These are phyloP conservation scores for Bombardia bombarda DNA, from an alignment of 495 filamentous ascomycete species.

Conservation along the genomic window DNA sequence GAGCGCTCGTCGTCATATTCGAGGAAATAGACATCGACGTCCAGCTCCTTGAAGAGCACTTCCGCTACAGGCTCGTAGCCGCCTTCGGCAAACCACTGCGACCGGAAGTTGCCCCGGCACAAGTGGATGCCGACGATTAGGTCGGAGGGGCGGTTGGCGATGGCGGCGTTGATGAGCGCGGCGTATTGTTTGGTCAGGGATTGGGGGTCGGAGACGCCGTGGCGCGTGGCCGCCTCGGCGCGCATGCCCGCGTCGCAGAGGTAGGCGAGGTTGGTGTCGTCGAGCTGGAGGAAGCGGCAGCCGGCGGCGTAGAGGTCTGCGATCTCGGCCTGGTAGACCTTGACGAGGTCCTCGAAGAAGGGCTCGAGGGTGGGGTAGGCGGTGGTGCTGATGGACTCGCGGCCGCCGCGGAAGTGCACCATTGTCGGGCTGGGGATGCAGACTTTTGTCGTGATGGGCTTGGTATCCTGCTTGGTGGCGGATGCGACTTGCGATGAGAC, in stretches of 20 bases:
- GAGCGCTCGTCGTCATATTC: slow-evolving; percentile 62
- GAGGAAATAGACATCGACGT: slow-evolving; percentile 61
- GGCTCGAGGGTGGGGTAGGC: slow-evolving; percentile 51
- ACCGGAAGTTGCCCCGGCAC: slow-evolving; percentile 53
- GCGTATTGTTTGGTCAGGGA: slow-evolving; percentile 53
- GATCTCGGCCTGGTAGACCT: slow-evolving; percentile 53
- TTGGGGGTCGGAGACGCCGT: slow-evolving; percentile 46
- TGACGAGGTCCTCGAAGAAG: slow-evolving; percentile 55
- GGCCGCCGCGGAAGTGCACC: slow-evolving; percentile 58
- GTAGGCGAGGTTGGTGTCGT: slow-evolving; percentile 59
- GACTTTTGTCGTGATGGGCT: slow-evolving; percentile 47
- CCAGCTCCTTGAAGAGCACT: slow-evolving; percentile 54
- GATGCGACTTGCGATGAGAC: slow-evolving; percentile 43
- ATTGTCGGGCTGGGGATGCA: slow-evolving; percentile 59
- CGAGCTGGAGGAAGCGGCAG: slow-evolving; percentile 56
- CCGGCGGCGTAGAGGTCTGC: slow-evolving; percentile 54
- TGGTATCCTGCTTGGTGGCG: slow-evolving; percentile 2
- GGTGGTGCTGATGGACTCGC: slow-evolving; percentile 46
- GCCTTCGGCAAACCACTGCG: slow-evolving; percentile 56
- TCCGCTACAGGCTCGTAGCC: slow-evolving; percentile 61
- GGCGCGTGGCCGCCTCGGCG: slow-evolving; percentile 50
- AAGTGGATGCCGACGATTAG: slow-evolving; percentile 61
- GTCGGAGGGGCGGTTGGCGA: slow-evolving; percentile 47
- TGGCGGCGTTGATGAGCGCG: slow-evolving; percentile 53
- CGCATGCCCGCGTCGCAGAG: slow-evolving; percentile 60